Base-by-base conservation (phyloP, 2,329 filamentous ascomycete species). In the Byssochlamys sp. region DNA sequence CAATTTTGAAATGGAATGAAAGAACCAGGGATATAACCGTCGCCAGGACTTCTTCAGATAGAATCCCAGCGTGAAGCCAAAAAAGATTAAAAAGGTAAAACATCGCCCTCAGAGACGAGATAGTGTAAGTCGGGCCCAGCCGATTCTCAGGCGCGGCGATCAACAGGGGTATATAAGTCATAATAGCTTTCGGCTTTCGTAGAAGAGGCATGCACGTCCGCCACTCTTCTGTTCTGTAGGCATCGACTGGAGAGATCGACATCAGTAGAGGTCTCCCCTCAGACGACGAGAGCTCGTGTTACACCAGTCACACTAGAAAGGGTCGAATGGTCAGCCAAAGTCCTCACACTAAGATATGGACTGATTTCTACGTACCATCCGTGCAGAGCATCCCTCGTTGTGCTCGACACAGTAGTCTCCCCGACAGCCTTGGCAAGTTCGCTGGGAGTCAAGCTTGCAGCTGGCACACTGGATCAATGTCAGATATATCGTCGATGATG, bases 361-460 rank as follows among this genome's bases (percentile, higher is more conserved):
- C 54, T 12, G 29, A 27, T 28, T 27, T 19, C n/a, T 54, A 57
- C 70, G 55, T 71, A 77, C 75, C 65, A 73, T 76, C 67, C 80
- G 85, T n/a, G 79, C 74, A 11, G 86, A 89, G 48, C 88, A 92
- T 14, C 89, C 89, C 63, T 91, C 88, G 63, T 95, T 91, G 69
- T 95, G 90, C 57, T 87, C 80, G 59, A 87, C 81, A 71, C 91
- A 96, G 71, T 95, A 96, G 55, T 89, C 88, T 56, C 88, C 87
- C 49, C 81, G 81, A 72, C 91, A 96, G 58, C 80, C 81, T 60
- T 78, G 80, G 70, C 91, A 96, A 33, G 78, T 80, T 52, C 85
- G 82, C 67, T 92, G 89, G 27, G 86, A 89, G 50, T 80, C 74
- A 27, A 81, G 76, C 66, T 90, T 89, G 74, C 91, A 96, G 45